Conservation (phyloP, 2,329 filamentous ascomycete genomes). For the Cladophialophora bantiana region DNA sequence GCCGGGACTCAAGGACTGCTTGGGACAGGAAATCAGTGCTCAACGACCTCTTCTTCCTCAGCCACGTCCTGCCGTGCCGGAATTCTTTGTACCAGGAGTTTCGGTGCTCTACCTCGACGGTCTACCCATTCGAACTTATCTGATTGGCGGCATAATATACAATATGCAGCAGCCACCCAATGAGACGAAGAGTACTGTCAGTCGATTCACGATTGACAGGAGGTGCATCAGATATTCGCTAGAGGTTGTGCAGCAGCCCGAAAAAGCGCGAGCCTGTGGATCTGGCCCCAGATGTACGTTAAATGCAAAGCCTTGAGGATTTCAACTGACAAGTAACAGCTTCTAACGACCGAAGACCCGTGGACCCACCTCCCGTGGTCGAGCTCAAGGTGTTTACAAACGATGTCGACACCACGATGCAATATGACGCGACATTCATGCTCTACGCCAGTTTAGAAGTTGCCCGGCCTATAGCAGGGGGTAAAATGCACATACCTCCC, state of each 20-base stretch:
- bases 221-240: constrained; percentile 81
- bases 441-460: constrained; percentile 91
- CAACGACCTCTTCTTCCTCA: constrained; percentile 25
- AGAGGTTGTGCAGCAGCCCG: constrained; percentile 89
- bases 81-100: constrained; percentile 31
- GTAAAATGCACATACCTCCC: constrained; percentile 72
- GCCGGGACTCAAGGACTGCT: constrained; percentile 26
- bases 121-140: constrained; percentile 31
- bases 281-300: constrained; percentile 89
- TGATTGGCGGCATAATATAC: constrained; percentile 42
- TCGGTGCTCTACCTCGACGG: constrained; percentile 32
- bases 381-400: constrained; percentile 85
- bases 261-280: constrained; percentile 92
- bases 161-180: constrained; percentile 60
- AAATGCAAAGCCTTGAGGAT: not conserved
- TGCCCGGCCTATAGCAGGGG: constrained; percentile 81
- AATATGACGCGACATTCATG: constrained; percentile 97
- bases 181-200: constrained; percentile 61
- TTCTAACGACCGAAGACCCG: constrained; percentile 85
- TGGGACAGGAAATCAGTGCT: constrained; percentile 22
- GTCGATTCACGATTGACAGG: constrained; percentile 73
- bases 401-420: constrained; percentile 79
- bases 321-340: constrained; percentile 55
- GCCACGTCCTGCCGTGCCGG: constrained; percentile 20
- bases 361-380: constrained; percentile 93